A percentile compares a stretch with the other conserved stretches of the same genome.
phyloP scores from a whole-genome alignment of 1,139 yeast species.

The Sugiyamaella grinbergsii region DNA sequence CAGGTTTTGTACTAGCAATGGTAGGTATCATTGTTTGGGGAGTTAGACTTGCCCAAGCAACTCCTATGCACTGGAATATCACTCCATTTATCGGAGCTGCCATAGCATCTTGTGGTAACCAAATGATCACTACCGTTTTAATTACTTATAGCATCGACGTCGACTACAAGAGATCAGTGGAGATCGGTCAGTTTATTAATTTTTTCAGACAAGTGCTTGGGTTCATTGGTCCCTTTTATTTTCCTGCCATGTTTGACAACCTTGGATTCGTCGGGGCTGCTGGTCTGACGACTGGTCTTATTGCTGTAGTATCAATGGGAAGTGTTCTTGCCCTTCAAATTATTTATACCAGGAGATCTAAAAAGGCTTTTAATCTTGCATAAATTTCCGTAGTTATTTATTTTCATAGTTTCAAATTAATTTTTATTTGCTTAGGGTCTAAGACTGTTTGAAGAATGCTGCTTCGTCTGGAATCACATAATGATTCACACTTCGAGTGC shows the following conservation, averaged over 20 bases:
- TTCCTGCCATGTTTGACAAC: constrained; percentile 19
- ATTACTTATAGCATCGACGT: constrained; percentile 34
- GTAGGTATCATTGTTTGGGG: constrained; percentile 40
- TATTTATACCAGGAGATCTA: not conserved
- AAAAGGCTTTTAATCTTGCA: constrained; percentile 3
- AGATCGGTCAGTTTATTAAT: constrained; percentile 16
- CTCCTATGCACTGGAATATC: constrained; percentile 36
- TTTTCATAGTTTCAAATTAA: not conserved
- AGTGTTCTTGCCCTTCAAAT: constrained; percentile 11
- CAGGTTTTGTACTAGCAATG: constrained; percentile 35
- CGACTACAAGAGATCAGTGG: constrained; percentile 16
- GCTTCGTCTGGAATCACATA: no score
- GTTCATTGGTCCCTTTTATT: constrained; percentile 22
- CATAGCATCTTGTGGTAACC: constrained; percentile 39
- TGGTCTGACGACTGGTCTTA: constrained; percentile 21
- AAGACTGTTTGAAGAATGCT: no score
- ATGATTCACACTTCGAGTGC: no score
- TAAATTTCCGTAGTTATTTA: no score
- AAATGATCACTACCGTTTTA: constrained; percentile 37
- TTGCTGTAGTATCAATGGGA: constrained; percentile 16
- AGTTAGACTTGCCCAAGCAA: constrained; percentile 34
- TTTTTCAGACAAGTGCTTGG: constrained; percentile 21
- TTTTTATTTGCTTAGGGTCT: no score
- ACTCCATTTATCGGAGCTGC: constrained; percentile 40
- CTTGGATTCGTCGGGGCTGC: constrained; percentile 22